Conservation (phyloP, 2,329 filamentous ascomycete genomes). For the Exserohilum turcica region DNA sequence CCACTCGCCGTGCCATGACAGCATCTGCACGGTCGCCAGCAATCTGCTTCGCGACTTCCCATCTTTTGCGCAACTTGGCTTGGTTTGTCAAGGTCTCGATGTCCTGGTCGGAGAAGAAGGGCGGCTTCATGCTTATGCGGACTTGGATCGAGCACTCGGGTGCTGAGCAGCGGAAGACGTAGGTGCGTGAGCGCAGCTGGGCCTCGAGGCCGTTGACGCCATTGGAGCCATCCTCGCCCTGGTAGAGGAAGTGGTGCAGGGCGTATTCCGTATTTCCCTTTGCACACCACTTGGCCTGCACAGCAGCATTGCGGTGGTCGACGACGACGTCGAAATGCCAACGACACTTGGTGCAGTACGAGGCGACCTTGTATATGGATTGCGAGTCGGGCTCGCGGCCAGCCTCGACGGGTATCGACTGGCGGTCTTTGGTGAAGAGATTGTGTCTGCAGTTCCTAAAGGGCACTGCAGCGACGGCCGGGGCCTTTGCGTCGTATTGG, state of each 20-base stretch:
- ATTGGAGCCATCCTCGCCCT: slow-evolving; percentile 23
- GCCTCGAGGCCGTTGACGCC: slow-evolving; percentile 20
- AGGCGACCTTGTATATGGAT: slow-evolving; percentile 61
- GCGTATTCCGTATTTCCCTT: slow-evolving; percentile 54
- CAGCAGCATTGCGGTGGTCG: slow-evolving; percentile 53
- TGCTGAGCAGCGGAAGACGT: slow-evolving; percentile 64
- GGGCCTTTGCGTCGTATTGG: slow-evolving; percentile 51
- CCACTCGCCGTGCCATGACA: slow-evolving; percentile 57
- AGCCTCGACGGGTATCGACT: slow-evolving; percentile 56
- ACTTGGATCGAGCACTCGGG: slow-evolving; percentile 60
- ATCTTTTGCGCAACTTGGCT: slow-evolving; percentile 58
- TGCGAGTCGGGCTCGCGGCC: slow-evolving; percentile 47
- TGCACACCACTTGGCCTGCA: slow-evolving; percentile 50
- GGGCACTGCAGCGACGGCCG: slow-evolving; percentile 44
- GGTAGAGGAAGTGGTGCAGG: slow-evolving; percentile 64
- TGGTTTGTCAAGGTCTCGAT: slow-evolving; percentile 60
- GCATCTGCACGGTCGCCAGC: slow-evolving; percentile 62
- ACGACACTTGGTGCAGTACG: slow-evolving; percentile 66
- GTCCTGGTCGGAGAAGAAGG: slow-evolving; percentile 56
- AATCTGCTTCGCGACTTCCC: slow-evolving; percentile 57
- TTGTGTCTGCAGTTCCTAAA: slow-evolving; percentile 61
- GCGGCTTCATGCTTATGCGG: slow-evolving; percentile 58
- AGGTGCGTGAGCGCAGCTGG: slow-evolving; percentile 28
- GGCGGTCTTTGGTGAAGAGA: slow-evolving; percentile 62
- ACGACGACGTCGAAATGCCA: slow-evolving; percentile 65